Evolutionary conservation across 2,329 filamentous ascomycete species (phyloP).

Genomic region (Penicillium italicum): DNA sequence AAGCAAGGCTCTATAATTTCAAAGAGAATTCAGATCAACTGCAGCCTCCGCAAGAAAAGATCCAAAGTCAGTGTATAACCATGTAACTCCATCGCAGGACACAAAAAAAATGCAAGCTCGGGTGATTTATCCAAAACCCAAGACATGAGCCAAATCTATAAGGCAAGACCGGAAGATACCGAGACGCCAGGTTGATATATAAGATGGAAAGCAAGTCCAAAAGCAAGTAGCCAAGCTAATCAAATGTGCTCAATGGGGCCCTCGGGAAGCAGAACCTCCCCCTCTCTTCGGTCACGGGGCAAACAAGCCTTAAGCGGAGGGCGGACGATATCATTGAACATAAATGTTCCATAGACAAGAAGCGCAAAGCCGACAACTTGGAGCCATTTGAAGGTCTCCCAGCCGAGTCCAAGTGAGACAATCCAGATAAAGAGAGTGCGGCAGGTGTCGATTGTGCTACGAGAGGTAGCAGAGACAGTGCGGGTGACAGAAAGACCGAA

Average conservation of each 20-base stretch:
- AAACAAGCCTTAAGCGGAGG: slow-evolving; percentile 71
- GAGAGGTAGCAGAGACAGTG: slow-evolving; percentile 82
- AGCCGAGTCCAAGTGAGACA: slow-evolving; percentile 84
- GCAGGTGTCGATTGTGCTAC: slow-evolving; percentile 96
- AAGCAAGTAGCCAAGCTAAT: neutral
- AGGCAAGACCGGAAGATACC: neutral
- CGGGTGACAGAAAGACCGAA: slow-evolving; percentile 93
- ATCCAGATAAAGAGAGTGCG: slow-evolving; percentile 98
- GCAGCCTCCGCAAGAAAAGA: neutral
- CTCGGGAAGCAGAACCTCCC: slow-evolving; percentile 64
- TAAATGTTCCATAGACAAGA: slow-evolving; percentile 91
- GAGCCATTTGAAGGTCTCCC: slow-evolving; percentile 97
- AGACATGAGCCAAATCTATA: neutral
- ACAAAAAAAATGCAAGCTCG: slow-evolving; percentile 3
- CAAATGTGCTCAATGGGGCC: slow-evolving; percentile 73
- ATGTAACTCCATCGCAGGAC: neutral
- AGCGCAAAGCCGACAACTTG: slow-evolving; percentile 85
- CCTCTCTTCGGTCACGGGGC: slow-evolving; percentile 52
- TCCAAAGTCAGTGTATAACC: neutral
- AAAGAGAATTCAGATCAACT: neutral
- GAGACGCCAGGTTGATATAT: neutral
- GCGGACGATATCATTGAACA: slow-evolving; percentile 91
- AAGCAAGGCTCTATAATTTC: neutral
- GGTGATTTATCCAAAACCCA: neutral
- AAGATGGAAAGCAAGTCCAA: neutral